A percentile compares a stretch with the other conserved stretches of the same genome.
These are phyloP conservation scores for Alternaria postmessia DNA, from an alignment of 2,329 filamentous ascomycete genomes.

Conservation along the genomic window DNA sequence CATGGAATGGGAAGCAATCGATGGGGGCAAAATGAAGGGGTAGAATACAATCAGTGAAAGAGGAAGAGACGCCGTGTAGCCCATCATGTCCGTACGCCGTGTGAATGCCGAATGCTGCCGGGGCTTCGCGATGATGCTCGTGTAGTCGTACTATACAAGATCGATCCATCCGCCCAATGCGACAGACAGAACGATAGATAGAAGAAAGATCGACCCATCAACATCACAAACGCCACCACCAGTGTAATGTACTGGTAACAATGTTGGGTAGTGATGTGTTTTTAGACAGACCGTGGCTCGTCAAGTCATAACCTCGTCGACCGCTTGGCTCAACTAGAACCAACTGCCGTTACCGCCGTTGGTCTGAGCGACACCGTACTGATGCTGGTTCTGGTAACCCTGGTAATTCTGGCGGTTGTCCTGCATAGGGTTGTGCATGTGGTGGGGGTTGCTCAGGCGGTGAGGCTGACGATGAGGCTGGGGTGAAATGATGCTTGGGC, in stretches of 20 bases:
- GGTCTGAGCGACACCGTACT: conserved; percentile 41
- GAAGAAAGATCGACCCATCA: conserved; percentile 33
- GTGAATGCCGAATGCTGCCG: conserved; percentile 42
- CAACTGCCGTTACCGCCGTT: conserved; percentile 14
- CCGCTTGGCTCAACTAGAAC: conserved; percentile 17
- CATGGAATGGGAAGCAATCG: conserved; percentile 20
- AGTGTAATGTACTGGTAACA: conserved; percentile 29
- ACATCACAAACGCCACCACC: conserved; percentile 27
- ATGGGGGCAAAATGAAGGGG: conserved; percentile 12
- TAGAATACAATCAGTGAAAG: conserved; percentile 21
- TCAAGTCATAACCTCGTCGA: conserved; percentile 60
- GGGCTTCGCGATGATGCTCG: conserved; percentile 46
- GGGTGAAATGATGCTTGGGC: conserved; percentile 47
- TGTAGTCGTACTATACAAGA: conserved; percentile 49
- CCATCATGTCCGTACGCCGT: conserved; percentile 34
- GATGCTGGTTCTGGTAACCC: conserved; percentile 50
- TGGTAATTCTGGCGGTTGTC: conserved; percentile 48
- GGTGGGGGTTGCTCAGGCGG: conserved; percentile 49
- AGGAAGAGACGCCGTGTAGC: conserved; percentile 20
- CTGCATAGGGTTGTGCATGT: conserved; percentile 49
- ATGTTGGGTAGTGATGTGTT: conserved; percentile 32
- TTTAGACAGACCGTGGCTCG: conserved; percentile 55
- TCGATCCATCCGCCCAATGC: conserved; percentile 34
- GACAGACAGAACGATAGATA: conserved; percentile 36
- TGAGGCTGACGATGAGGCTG: conserved; percentile 46